Conservation (phyloP, 2,329 filamentous ascomycete species). For the Clarireedia sp. region DNA sequence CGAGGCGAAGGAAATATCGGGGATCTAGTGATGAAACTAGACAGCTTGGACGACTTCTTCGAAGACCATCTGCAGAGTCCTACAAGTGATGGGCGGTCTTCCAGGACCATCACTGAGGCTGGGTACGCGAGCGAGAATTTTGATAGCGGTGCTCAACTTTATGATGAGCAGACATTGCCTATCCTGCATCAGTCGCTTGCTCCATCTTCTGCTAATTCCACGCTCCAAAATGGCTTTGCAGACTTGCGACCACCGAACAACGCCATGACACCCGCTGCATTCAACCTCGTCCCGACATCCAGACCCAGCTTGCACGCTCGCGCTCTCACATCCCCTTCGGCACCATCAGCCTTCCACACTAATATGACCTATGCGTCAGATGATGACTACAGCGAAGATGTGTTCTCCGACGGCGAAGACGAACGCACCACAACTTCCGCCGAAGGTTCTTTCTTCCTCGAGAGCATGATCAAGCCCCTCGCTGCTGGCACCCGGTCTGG, state of each 20-base stretch:
- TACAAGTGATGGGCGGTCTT: slow-evolving; percentile 52
- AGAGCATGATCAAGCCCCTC: slow-evolving; percentile 53
- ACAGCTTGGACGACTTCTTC: slow-evolving; percentile 76
- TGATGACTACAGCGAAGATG: slow-evolving; percentile 65
- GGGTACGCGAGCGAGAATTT: slow-evolving; percentile 57
- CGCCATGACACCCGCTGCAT: slow-evolving; percentile 54
- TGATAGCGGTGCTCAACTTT: slow-evolving; percentile 66
- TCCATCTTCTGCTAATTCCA: slow-evolving; percentile 59
- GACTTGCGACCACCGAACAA: slow-evolving; percentile 59
- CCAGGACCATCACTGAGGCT: slow-evolving; percentile 55
- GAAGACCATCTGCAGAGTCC: slow-evolving; percentile 55
- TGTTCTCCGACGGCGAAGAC: slow-evolving; percentile 72
- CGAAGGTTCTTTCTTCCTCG: slow-evolving; percentile 44
- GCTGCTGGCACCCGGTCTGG: slow-evolving; percentile 49
- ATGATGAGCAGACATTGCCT: slow-evolving; percentile 87
- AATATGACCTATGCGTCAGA: slow-evolving; percentile 62
- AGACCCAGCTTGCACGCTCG: slow-evolving; percentile 69
- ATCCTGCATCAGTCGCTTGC: slow-evolving; percentile 77
- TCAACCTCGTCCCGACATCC: slow-evolving; percentile 38
- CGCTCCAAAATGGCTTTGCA: slow-evolving; percentile 82
- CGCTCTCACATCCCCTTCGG: slow-evolving; percentile 75
- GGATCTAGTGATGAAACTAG: slow-evolving; percentile 73
- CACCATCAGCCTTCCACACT: slow-evolving; percentile 43
- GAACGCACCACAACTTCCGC: slow-evolving; percentile 29
- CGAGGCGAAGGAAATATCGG: slow-evolving; percentile 66